Evolutionary conservation across 2,329 filamentous ascomycete genomes (phyloP), one percentile per base, ranked within the genome.

Genomic region (Cladophialophora carrionii): DNA sequence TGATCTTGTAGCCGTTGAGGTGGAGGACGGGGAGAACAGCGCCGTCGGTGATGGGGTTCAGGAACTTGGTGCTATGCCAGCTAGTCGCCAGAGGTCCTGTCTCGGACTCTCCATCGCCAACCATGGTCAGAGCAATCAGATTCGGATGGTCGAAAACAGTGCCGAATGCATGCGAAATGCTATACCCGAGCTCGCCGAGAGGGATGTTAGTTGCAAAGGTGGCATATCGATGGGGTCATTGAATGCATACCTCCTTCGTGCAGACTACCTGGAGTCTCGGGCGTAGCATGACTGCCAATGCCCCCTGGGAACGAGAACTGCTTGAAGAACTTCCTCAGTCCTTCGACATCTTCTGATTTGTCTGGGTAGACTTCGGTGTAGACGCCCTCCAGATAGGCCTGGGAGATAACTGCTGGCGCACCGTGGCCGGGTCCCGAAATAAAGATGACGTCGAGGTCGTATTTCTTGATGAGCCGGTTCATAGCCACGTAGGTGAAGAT

Each of bases 1-100:
- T 90, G 80, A 92, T 92, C 81, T 93, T 93, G 83, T 92, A 93
- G 54, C 90, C 90, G 72, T 93, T 93, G 37, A 93, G 81, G 75
- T 93, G 89, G 10, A 93, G 82, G 5, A 93, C 87, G 0, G 90
- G 90, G 1, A 93, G 82, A 7, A 93, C 90, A 43, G 89, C 90
- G 32, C 90, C 90, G 72, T 92, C 90, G 0, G 85, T 88, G 71
- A 90, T 88, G 4, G 90, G 90, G 74, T 92, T 92, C 69, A 93
- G 82, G 78, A 92, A 92, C 76, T 93, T 93, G 73, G 85, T 92
- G 77, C 88, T 90, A 78, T 93, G 90, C 90, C 90, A 93, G 62
- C 88, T 88, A 1, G 90, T 91, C 29, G 90, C 90, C 53, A 92
- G 80, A 20, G 90, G 90, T 0, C 90, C 90, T 0, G 90, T 92